Evolutionary conservation across 176 grass and related monocot species (phyloP).

Genomic region (Oryza australiensis): DNA sequence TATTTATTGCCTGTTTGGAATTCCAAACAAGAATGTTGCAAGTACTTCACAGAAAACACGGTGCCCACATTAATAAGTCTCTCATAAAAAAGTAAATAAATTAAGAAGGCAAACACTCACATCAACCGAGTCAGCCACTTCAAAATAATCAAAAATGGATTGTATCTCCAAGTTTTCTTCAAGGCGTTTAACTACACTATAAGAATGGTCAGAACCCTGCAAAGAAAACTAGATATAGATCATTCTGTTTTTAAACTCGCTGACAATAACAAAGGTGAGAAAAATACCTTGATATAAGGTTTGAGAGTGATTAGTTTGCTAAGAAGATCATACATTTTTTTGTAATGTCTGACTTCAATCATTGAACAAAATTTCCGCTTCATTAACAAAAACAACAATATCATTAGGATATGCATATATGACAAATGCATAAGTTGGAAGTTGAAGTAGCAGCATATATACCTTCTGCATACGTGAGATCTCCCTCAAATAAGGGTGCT

Average conservation of each 20-base stretch:
- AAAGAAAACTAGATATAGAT: slow-evolving; percentile 1
- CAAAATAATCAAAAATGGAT: not conserved
- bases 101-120: not conserved
- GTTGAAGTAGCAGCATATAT: no score
- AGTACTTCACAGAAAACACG: no score
- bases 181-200: slow-evolving; percentile 3
- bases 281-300: slow-evolving; percentile 20
- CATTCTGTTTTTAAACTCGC: not conserved
- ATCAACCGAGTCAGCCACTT: not conserved
- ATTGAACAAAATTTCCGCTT: slow-evolving; percentile 11
- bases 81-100: not conserved
- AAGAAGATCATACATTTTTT: not conserved
- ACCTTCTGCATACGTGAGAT: no score
- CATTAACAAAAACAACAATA: not conserved
- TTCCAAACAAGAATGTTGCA: no score
- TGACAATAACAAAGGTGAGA: not conserved
- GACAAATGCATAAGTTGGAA: no score
- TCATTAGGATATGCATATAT: not conserved
- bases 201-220: slow-evolving; percentile 1
- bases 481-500: not conserved
- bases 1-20: no score
- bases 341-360: not conserved
- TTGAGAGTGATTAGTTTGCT: not conserved
- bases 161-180: not conserved
- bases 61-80: not conserved